Base-by-base conservation (phyloP, 2,329 filamentous ascomycete genomes). In the Ophiostoma montium region DNA sequence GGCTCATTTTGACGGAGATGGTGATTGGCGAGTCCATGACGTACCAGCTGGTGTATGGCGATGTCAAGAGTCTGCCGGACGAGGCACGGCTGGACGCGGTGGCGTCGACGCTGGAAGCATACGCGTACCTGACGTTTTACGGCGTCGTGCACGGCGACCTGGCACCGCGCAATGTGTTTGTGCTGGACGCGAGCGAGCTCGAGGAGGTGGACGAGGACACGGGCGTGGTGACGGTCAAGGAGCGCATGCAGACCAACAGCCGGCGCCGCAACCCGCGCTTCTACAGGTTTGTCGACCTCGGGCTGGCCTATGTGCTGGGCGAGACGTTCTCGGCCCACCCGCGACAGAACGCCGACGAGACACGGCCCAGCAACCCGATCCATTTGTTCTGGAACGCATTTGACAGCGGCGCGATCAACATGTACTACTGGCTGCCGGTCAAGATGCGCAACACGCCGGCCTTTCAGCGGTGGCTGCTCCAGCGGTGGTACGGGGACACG, bases 141-240 rank as follows among this genome's bases (percentile, higher is more conserved):
- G 53, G 55, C 19, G 18, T 56, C 8, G 47, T 50, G 2, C 55
- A 56, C 10, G 51, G 48, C 19, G 55, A 55, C 30, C 32, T 56
- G 15, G 53, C 53, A 0, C 55, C 55, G 1, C 50, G 55, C 2
- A 56, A 55, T n/a, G 35, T 56, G 3, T 56, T 54, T 35, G 21
- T 56, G 3, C 35, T 23, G 3, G 47, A 47, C 16, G 19, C 19
- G 15, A 21, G 12, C 8, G 33, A 8, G 15, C 12, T 16, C 21
- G 12, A 27, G 18, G 12, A 27, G 3, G 12, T 11, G 3, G 16
- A n/a, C 3, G n/a, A 23, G 12, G 69, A 68, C 42, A 68, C 62
- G 1, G 70, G 68, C 12, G 70, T 69, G 1, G 68, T 44, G 10
- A 31, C 10, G 10, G 42, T 15, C 42, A 44, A 21, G 42, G 11